Conservation (phyloP, 2,329 filamentous ascomycete genomes). For the Diaporthe sp. region DNA sequence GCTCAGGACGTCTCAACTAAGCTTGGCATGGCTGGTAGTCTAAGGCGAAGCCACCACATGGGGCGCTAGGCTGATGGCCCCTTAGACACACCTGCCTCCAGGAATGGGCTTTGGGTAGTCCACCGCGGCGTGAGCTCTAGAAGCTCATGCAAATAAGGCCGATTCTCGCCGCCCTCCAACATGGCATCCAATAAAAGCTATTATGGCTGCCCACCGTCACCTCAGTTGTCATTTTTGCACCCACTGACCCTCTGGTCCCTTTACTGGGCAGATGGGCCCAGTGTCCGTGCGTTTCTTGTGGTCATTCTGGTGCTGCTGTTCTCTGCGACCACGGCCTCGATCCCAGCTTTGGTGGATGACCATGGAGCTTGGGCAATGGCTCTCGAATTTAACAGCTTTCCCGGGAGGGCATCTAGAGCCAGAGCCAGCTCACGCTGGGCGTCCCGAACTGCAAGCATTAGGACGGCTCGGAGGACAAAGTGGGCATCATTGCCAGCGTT, state of each 20-base stretch:
- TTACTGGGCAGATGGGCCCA: not conserved
- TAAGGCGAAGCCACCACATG: no score
- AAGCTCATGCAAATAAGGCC: no score
- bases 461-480: slow-evolving; percentile 1
- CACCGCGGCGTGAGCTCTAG: no score
- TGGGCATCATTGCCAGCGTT: not conserved
- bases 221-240: not conserved
- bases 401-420: not conserved
- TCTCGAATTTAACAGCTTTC: not conserved
- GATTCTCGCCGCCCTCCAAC: not conserved
- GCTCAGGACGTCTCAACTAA: no score
- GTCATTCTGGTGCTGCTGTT: not conserved
- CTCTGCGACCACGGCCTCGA: not conserved
- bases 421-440: slow-evolving; percentile 3
- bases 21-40: no score
- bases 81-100: no score
- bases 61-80: no score
- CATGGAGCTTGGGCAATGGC: not conserved
- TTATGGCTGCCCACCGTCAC: not conserved
- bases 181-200: not conserved
- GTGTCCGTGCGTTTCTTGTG: not conserved
- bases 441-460: not conserved
- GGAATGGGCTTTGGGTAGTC: no score
- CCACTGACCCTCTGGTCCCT: not conserved
- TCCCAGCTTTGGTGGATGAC: not conserved